Evolutionary conservation across 2,329 filamentous ascomycete species (phyloP), one percentile per base, ranked within the genome.

Genomic region (Pleoardoris graminearum): DNA sequence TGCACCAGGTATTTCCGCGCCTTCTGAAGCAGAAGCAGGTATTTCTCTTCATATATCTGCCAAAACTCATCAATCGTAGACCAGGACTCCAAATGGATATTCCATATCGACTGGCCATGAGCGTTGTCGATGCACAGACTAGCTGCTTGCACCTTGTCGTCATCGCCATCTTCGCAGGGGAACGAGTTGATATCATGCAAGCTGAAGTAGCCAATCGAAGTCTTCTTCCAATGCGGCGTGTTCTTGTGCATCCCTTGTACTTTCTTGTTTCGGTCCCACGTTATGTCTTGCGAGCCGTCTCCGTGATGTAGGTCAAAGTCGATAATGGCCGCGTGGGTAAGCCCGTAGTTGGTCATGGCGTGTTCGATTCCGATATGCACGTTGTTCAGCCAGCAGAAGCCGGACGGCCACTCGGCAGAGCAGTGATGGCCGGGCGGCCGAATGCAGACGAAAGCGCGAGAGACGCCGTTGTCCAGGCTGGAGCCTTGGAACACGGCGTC

Each of bases 371-470:
- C 94, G 19, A 99, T 90, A 68, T 97, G 93, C 0, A 99, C 91
- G 69, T 99, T 99, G 73, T 99, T 99, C 45, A 99, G 77, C 93
- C 94, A 99, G 76, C 94, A 99, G 70, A 99, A 99, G 0, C 94
- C 94, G 2, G 93, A 97, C 0, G 94, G 94, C 63, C 88, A 87
- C 44, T 88, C 85, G 3, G 90, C 85, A 2, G 93, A 96, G 75
- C 94, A 99, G 69, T 99, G 94, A 70, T 99, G 94, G 1, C 94
- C 94, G 0, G 94, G 94, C 4, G 94, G 94, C 27, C 94, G 86
- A 44, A 97, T 89, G 23, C 89, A 92, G 44, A 97, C 91, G 71
- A 99, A 99, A 0, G 92, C 91, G 50, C 91, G 85, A 39, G 82
- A 85, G 19, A 88, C 86, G 6, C 85, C 82, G 3, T 76, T 75